These are phyloP conservation scores for Alternaria gansuensis DNA, from an alignment of 2,329 filamentous ascomycete species.

Conservation along the genomic window DNA sequence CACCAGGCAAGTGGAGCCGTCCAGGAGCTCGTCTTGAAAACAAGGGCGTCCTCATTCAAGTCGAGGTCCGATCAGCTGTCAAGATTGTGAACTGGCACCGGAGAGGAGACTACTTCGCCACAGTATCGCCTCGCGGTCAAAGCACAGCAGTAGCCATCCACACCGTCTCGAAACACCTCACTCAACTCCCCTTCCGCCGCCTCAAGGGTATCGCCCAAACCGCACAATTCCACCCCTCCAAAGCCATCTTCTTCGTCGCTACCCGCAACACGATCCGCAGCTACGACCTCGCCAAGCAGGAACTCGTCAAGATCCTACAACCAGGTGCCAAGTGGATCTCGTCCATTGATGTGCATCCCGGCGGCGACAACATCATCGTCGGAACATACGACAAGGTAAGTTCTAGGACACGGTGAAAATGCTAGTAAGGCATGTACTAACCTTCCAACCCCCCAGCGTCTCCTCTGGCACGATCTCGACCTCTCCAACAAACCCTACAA, in stretches of 20 bases:
- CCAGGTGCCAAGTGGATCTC: conserved; percentile 96
- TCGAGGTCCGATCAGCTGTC: conserved; percentile 79
- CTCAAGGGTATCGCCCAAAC: conserved; percentile 81
- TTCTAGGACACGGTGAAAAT: accelerated
- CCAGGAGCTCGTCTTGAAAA: conserved; percentile 77
- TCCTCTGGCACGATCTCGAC: conserved; percentile 97
- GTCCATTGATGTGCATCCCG: conserved; percentile 89
- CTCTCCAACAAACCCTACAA: conserved; percentile 91
- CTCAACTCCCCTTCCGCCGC: conserved; percentile 89
- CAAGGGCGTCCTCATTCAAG: conserved; percentile 79
- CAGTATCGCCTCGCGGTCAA: conserved; percentile 82
- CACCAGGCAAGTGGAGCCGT: conserved; percentile 82
- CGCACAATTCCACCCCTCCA: conserved; percentile 92
- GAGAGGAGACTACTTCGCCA: conserved; percentile 91
- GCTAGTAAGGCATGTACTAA: not conserved
- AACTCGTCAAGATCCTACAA: conserved; percentile 90
- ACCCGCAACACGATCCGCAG: conserved; percentile 92
- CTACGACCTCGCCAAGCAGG: conserved; percentile 91
- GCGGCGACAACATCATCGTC: conserved; percentile 92
- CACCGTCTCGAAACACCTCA: conserved; percentile 92
- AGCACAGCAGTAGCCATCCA: conserved; percentile 89
- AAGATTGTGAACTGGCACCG: conserved; percentile 95
- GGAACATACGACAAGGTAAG: conserved; percentile 83
- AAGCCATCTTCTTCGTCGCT: conserved; percentile 93
- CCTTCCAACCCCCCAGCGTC: conserved; percentile 56